Evolutionary conservation across 768 basidiomycete species (phyloP), one percentile per base, ranked within the genome.

Genomic region (Agrocybe pediades): DNA sequence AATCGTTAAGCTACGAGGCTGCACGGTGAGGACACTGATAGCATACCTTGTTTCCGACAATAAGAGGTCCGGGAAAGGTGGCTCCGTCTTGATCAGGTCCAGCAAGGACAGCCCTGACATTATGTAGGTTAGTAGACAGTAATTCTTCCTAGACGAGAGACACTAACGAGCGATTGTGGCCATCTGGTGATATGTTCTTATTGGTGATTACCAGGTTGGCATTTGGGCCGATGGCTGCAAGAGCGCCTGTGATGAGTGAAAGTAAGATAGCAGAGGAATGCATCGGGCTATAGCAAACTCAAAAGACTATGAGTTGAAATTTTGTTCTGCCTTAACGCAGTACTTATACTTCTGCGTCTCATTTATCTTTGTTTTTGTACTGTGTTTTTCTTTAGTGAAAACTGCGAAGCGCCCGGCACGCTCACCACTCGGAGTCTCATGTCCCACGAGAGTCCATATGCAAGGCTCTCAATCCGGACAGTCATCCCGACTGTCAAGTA

Each of bases 1-100:
- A n/a, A n/a, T n/a, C n/a, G n/a, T n/a, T n/a, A n/a, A n/a, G n/a
- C n/a, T n/a, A n/a, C n/a, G n/a, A n/a, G n/a, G n/a, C n/a, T n/a
- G n/a, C n/a, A n/a, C n/a, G n/a, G n/a, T n/a, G n/a, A n/a, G n/a
- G n/a, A n/a, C n/a, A n/a, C n/a, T n/a, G n/a, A 13, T 13, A 11
- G 11, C 33, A 9, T 57, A 59, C 64, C 49, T 64, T 64, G 8
- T 29, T 39, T 8, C 58, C 62, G 6, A 47, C 57, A 27, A 66
- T 60, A 2, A 64, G 40, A n/a, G 63, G 63, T 15, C 63, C 65
- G 16, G 65, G 65, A 46, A 60, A 61, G 17, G 39, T 23, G 2
- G 47, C 51, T 17, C 55, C 53, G 13, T 23, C 33, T 1, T 49
- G n/a, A 13, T 51, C 49, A 26, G 48, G 45, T 13, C 58, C 52